Conservation (phyloP, 2,329 filamentous ascomycete genomes). For the Cladosporium sp. region DNA sequence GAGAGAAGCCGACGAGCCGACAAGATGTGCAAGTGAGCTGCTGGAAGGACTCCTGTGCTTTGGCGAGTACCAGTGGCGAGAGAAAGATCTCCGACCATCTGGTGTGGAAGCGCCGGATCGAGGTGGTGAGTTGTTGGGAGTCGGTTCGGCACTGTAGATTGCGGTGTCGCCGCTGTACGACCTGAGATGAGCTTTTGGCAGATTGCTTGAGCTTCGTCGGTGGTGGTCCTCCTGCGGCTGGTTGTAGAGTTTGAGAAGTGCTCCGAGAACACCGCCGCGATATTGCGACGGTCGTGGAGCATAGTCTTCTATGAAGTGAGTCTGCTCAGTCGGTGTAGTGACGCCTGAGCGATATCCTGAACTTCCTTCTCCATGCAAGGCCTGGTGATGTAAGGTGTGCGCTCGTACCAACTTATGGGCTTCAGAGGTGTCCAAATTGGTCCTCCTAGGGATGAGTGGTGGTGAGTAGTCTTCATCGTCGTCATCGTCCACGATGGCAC, state of each 20-base stretch:
- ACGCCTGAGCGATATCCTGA: conserved; percentile 39
- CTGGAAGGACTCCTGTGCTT: conserved; percentile 32
- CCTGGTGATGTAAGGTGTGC: conserved; percentile 30
- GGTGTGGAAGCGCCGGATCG: conserved; percentile 42
- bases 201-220: conserved; percentile 13
- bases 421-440: conserved; percentile 32
- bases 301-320: conserved; percentile 57
- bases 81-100: conserved; percentile 19
- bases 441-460: conserved; percentile 12
- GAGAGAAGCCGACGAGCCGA: conserved; percentile 43
- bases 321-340: conserved; percentile 44
- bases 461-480: conserved; percentile 7
- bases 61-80: conserved; percentile 35
- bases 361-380: conserved; percentile 13
- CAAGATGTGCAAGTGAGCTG: conserved; percentile 40
- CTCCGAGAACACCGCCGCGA: conserved; percentile 68
- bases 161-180: conserved; percentile 12
- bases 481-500: conserved; percentile 12
- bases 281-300: conserved; percentile 65
- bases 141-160: conserved; percentile 9
- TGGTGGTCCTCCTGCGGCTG: conserved; percentile 20
- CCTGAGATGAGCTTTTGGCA: conserved; percentile 12
- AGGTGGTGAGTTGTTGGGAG: conserved; percentile 34
- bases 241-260: conserved; percentile 66
- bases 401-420: conserved; percentile 43